Conservation (phyloP, 805 yeast genomes). For the Metschnikowia continentalis region DNA sequence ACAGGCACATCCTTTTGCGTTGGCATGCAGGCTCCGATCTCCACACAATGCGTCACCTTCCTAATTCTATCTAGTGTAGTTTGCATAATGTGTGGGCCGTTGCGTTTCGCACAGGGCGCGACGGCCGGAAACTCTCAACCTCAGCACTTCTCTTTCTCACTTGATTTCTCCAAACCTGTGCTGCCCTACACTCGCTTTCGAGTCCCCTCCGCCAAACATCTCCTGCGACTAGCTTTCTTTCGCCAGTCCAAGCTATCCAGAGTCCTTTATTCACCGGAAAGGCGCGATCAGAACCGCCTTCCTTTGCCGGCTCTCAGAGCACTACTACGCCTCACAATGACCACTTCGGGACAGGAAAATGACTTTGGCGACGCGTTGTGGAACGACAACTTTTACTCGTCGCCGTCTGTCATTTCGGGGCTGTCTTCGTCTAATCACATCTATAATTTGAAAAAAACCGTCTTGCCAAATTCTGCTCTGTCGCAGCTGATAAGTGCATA, state of each 20-base stretch:
- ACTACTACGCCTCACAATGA: not conserved
- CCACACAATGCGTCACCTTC: not conserved
- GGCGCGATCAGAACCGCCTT: not conserved
- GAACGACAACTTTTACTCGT: slow-evolving; percentile 32
- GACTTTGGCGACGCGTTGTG: slow-evolving; percentile 31
- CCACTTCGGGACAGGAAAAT: slow-evolving; percentile 15
- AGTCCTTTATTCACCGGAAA: not conserved
- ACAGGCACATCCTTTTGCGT: not conserved
- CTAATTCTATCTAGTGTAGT: not conserved
- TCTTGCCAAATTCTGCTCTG: slow-evolving; percentile 26
- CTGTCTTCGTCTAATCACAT: slow-evolving; percentile 22
- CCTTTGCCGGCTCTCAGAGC: not conserved
- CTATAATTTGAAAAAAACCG: slow-evolving; percentile 23
- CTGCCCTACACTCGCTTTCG: not conserved
- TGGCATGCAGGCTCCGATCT: not conserved
- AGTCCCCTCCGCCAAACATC: not conserved
- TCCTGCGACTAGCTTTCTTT: not conserved
- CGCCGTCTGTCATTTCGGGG: slow-evolving; percentile 19
- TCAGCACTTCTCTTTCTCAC: slow-evolving; percentile 1
- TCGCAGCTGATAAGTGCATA: slow-evolving; percentile 22
- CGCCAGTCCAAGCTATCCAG: not conserved
- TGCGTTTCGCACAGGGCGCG: slow-evolving; percentile 4
- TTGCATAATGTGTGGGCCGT: not conserved
- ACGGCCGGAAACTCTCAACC: not conserved
- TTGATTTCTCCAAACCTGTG: not conserved